These are phyloP conservation scores for Talaromyces sp. DNA, from an alignment of 2,329 filamentous ascomycete genomes.

Conservation along the genomic window DNA sequence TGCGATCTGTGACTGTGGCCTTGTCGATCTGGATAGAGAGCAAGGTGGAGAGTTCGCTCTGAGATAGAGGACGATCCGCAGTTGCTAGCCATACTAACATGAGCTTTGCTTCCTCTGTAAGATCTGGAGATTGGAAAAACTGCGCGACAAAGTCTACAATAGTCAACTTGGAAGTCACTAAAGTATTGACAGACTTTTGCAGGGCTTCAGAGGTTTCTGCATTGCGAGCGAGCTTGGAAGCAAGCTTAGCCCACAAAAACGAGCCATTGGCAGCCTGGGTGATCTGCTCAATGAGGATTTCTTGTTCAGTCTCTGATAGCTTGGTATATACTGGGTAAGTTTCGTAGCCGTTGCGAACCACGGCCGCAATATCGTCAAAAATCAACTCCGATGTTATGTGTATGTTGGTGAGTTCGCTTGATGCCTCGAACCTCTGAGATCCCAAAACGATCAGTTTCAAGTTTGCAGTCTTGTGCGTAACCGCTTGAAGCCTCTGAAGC, in stretches of 20 bases:
- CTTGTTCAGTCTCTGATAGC: conserved; percentile 35
- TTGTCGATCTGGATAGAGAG: conserved; percentile 34
- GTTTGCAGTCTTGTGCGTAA: conserved; percentile 25
- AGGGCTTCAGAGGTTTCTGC: conserved; percentile 30
- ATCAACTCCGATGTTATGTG: conserved; percentile 34
- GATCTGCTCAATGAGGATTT: conserved; percentile 34
- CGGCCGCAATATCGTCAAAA: conserved; percentile 39
- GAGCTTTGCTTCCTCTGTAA: conserved; percentile 33
- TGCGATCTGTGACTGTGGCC: conserved; percentile 28
- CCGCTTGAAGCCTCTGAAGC: conserved; percentile 30
- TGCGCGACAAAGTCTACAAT: conserved; percentile 35
- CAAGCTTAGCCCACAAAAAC: conserved; percentile 43
- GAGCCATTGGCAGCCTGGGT: conserved; percentile 37
- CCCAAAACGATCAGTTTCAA: conserved; percentile 36
- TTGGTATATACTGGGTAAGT: conserved; percentile 25
- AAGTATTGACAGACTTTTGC: conserved; percentile 30
- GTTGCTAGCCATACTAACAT: conserved; percentile 42
- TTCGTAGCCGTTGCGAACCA: conserved; percentile 33
- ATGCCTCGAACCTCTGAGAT: conserved; percentile 24
- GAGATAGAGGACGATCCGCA: conserved; percentile 36
- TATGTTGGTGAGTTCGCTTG: conserved; percentile 24
- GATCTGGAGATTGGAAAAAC: conserved; percentile 26
- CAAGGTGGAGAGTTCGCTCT: conserved; percentile 35
- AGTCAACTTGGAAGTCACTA: conserved; percentile 29
- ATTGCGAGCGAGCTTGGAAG: conserved; percentile 31